Percentiles rank a stretch among this genome's conserved stretches.
These are phyloP conservation scores for Triticum monococcum DNA, from an alignment of 176 grass and related monocot species.

Conservation along the genomic window DNA sequence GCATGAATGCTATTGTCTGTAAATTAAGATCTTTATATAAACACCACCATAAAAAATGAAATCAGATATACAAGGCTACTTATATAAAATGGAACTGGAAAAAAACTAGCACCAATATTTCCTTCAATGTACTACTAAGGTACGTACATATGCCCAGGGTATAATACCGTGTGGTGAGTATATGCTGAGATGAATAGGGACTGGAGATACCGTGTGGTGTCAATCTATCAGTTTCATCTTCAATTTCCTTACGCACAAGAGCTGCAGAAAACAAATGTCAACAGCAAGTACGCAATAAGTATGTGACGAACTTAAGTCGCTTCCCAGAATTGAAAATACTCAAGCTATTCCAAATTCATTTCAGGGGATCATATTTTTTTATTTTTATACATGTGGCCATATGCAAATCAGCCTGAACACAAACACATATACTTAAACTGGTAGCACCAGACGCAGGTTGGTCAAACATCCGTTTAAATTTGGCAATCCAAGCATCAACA, in stretches of 20 bases:
- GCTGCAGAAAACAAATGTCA: too few species aligned
- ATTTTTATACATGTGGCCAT: background rate
- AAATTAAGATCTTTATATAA: too few species aligned
- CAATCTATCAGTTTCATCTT: slow-evolving; percentile 83
- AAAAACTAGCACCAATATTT: background rate
- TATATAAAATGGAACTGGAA: background rate
- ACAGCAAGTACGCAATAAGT: background rate
- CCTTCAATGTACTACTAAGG: background rate
- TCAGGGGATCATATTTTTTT: background rate
- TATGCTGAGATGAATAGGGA: slow-evolving; percentile 97
- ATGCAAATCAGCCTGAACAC: background rate
- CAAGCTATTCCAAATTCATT: background rate
- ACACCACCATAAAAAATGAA: background rate
- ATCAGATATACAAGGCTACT: background rate
- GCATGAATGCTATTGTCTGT: too few species aligned
- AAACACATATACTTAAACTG: too few species aligned
- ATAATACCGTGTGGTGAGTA: slow-evolving; percentile 72
- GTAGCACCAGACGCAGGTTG: too few species aligned
- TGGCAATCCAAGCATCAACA: too few species aligned
- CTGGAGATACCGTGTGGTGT: slow-evolving; percentile 73
- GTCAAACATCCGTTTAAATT: too few species aligned
- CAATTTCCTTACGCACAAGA: slow-evolving; percentile 56
- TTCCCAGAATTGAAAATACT: background rate
- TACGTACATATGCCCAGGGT: background rate
- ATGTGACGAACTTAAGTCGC: background rate